Evolutionary conservation across 257 asterid genomes (phyloP).

Genomic region (Solanum etuberosum): DNA sequence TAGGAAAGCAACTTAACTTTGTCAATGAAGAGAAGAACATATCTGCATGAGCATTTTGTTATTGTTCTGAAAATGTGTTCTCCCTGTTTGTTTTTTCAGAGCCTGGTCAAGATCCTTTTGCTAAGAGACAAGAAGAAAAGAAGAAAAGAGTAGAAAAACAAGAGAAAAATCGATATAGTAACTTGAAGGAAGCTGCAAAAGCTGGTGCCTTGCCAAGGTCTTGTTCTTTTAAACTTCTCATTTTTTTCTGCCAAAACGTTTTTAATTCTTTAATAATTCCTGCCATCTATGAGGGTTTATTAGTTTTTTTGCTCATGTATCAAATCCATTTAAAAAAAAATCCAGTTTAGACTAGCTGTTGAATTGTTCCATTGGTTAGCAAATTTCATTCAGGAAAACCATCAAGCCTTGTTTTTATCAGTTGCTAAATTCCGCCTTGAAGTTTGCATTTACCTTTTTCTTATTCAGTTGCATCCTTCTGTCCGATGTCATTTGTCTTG

Average conservation of each 20-base stretch:
- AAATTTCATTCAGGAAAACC: neutral
- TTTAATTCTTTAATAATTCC: neutral
- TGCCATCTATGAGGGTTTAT: neutral
- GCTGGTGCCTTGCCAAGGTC: conserved; percentile 93
- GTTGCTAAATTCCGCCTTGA: neutral
- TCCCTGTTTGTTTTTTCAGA: conserved; percentile 23
- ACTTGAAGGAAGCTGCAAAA: conserved; percentile 76
- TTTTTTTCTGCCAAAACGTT: neutral
- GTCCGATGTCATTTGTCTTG: neutral
- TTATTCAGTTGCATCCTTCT: neutral
- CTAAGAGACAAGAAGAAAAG: conserved; percentile 68
- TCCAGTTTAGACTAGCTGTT: neutral
- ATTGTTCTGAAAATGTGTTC: neutral
- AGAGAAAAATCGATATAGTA: conserved; percentile 58
- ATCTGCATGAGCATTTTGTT: neutral
- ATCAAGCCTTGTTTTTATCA: neutral
- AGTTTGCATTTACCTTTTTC: neutral
- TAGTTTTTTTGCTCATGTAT: neutral
- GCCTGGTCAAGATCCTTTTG: conserved; percentile 89
- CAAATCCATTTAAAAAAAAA: neutral
- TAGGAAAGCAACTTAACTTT: neutral
- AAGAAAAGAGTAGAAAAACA: conserved; percentile 73
- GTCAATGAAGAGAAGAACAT: neutral
- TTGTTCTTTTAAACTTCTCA: neutral
- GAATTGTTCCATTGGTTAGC: neutral